phyloP scores from a whole-genome alignment of 2,329 filamentous ascomycete genomes.

The Grosmannia clavigera region DNA sequence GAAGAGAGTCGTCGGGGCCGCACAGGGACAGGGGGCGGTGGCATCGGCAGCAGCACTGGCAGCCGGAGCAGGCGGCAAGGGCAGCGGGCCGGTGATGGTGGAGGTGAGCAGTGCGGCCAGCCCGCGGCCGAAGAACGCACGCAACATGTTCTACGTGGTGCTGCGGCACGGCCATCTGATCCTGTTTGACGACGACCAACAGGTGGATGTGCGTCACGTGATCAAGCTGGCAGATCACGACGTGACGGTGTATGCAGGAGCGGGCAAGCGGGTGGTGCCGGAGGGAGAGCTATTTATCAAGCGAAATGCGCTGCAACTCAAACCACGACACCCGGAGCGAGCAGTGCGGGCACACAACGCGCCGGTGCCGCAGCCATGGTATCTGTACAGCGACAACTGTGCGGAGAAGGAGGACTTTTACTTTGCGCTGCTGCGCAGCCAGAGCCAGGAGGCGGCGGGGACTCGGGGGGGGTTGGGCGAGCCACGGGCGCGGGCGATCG shows the following conservation, averaged over 20 bases:
- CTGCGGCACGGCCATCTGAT: constrained; percentile 91
- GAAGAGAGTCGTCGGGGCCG: constrained; percentile 11
- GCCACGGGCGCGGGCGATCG: constrained; percentile 63
- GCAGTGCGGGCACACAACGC: constrained; percentile 42
- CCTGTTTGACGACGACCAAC: constrained; percentile 92
- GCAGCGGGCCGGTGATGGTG: constrained; percentile 20
- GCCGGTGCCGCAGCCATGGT: constrained; percentile 68
- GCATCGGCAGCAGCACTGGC: not conserved
- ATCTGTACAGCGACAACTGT: constrained; percentile 85
- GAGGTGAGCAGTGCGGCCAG: constrained; percentile 35
- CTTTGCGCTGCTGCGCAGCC: constrained; percentile 76
- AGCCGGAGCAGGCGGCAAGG: not conserved
- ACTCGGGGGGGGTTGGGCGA: constrained; percentile 37
- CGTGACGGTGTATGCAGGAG: constrained; percentile 61
- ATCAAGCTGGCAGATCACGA: constrained; percentile 83
- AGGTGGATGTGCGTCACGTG: constrained; percentile 91
- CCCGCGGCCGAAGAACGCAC: constrained; percentile 49
- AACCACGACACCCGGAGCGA: constrained; percentile 41
- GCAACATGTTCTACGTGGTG: constrained; percentile 89
- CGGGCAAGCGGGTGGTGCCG: constrained; percentile 54
- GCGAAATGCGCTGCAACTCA: constrained; percentile 73
- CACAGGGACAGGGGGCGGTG: too few species aligned
- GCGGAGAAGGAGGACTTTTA: constrained; percentile 99
- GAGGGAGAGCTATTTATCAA: constrained; percentile 96
- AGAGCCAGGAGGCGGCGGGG: constrained; percentile 22